phyloP scores from a whole-genome alignment of 768 basidiomycete species.

The Rhizopogon vesiculosus region DNA sequence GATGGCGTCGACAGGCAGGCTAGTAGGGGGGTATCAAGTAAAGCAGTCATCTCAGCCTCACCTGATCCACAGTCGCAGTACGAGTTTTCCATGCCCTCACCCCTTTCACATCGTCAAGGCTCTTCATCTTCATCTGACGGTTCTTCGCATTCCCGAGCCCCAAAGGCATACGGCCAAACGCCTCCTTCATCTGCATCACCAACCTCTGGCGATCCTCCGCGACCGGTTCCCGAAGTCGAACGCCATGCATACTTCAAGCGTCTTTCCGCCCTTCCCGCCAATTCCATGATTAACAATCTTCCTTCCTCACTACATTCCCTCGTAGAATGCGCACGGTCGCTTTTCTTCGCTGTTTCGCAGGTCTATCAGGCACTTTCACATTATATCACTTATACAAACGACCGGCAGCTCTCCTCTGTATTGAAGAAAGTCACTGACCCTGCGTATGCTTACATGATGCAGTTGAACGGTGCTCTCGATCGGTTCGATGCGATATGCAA shows the following conservation, averaged over 20 bases:
- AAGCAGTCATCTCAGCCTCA: background rate
- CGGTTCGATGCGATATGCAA: conserved; percentile 83
- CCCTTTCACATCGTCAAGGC: conserved; percentile 42
- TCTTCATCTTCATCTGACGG: conserved; percentile 36
- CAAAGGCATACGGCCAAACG: conserved; percentile 24
- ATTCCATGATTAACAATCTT: conserved; percentile 57
- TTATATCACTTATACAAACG: conserved; percentile 77
- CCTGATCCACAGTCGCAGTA: conserved; percentile 10
- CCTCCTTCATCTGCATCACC: conserved; percentile 35
- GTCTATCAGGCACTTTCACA: conserved; percentile 86
- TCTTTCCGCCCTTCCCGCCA: conserved; percentile 70
- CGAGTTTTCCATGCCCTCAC: conserved; percentile 34
- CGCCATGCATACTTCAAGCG: conserved; percentile 92
- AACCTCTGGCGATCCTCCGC: conserved; percentile 27
- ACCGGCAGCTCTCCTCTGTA: conserved; percentile 77
- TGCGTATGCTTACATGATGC: conserved; percentile 74
- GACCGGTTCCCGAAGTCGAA: conserved; percentile 59
- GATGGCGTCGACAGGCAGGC: conserved; percentile 18
- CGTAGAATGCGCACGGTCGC: conserved; percentile 86
- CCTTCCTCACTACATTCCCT: conserved; percentile 65
- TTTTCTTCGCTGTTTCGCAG: conserved; percentile 89
- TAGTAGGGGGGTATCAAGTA: conserved; percentile 17
- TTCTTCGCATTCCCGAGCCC: conserved; percentile 15
- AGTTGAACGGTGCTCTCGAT: conserved; percentile 84
- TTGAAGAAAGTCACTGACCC: conserved; percentile 84